Percentiles rank a stretch among this genome's conserved stretches.
Evolutionary conservation across 2,329 filamentous ascomycete species (phyloP).

Genomic region (Kalaharituber pfeilii): DNA sequence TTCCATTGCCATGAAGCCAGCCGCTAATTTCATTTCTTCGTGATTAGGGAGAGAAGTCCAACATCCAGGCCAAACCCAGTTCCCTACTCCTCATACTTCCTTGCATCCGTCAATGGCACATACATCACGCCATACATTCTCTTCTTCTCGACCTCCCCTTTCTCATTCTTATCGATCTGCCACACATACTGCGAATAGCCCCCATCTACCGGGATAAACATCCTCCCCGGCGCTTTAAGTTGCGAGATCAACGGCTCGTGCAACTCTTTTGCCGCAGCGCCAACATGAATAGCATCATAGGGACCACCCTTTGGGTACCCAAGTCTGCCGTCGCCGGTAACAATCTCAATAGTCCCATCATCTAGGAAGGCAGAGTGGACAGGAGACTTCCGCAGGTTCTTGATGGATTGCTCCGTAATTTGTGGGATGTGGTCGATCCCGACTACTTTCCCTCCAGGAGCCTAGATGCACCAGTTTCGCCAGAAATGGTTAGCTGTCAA

Average conservation of each 20-base stretch:
- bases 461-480: neutral
- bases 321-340: constrained; percentile 39
- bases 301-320: constrained; percentile 30
- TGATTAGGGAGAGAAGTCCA: neutral
- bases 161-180: constrained; percentile 52
- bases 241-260: constrained; percentile 60
- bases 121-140: constrained; percentile 56
- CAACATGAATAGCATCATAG: constrained; percentile 93
- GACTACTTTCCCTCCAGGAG: constrained; percentile 37
- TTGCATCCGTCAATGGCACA: constrained; percentile 51
- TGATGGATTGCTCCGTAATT: constrained; percentile 43
- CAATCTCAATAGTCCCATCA: constrained; percentile 44
- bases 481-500: neutral
- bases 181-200: constrained; percentile 37
- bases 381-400: constrained; percentile 47
- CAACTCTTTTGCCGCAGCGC: constrained; percentile 60
- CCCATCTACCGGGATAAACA: constrained; percentile 62
- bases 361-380: constrained; percentile 44
- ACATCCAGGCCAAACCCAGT: neutral
- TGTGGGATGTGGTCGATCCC: constrained; percentile 57
- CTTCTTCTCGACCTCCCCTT: constrained; percentile 43
- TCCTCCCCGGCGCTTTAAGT: constrained; percentile 56
- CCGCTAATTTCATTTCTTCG: neutral
- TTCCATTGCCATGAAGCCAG: neutral
- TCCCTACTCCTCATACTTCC: constrained; percentile 1